Conservation (phyloP, 2,329 filamentous ascomycete genomes). For the Fusarium mundagurra region DNA sequence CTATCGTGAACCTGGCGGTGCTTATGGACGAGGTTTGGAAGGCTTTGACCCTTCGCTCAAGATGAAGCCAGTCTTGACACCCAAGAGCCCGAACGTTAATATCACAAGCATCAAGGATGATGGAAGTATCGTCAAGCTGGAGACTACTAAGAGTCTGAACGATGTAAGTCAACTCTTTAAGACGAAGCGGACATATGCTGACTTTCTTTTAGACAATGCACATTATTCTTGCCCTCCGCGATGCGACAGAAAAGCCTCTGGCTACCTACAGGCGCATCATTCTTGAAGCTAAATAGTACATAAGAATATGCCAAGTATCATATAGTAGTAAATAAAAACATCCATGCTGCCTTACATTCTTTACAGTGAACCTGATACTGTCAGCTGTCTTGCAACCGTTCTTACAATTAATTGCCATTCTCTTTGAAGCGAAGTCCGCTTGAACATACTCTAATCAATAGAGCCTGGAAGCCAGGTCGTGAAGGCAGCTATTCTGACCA, state of each 20-base stretch:
- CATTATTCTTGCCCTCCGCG: not conserved
- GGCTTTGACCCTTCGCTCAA: not conserved
- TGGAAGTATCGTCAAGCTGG: not conserved
- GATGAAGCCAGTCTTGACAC: not conserved
- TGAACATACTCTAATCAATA: not conserved
- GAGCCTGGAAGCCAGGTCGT: not conserved
- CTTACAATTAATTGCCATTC: not conserved
- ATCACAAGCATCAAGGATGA: not conserved
- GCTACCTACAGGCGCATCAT: constrained; percentile 2
- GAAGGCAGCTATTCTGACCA: not conserved
- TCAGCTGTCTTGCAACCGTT: not conserved
- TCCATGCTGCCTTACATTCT: not conserved
- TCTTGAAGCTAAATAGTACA: not conserved
- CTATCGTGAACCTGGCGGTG: constrained; percentile 1
- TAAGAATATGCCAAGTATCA: fast-evolving
- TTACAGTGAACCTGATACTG: not conserved
- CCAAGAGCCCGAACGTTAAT: not conserved
- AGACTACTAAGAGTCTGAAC: not conserved
- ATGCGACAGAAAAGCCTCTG: not conserved
- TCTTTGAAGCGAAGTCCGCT: not conserved
- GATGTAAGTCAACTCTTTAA: not conserved
- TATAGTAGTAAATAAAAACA: not conserved
- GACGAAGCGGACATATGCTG: fast-evolving
- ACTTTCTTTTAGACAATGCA: not conserved
- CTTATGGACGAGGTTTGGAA: not conserved